These are phyloP conservation scores for Blastobotrys indianensis DNA, from an alignment of 1,139 yeast genomes.

Conservation along the genomic window DNA sequence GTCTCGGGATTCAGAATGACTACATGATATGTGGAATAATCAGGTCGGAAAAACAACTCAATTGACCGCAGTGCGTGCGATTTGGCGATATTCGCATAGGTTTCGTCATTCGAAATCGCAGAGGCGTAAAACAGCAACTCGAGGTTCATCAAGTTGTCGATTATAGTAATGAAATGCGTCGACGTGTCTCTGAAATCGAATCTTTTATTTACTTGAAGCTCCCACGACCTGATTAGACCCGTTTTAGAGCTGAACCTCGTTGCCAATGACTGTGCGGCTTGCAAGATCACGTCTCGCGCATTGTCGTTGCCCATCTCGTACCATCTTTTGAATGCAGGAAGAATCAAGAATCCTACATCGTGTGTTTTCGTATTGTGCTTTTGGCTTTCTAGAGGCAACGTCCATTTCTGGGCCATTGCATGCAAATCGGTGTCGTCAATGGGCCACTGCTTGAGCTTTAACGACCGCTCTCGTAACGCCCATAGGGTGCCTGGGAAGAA, in stretches of 20 bases:
- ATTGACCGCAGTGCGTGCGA: conserved; percentile 31
- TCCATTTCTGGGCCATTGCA: conserved; percentile 21
- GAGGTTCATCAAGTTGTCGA: conserved; percentile 35
- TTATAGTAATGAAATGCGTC: conserved; percentile 29
- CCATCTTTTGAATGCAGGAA: conserved; percentile 28
- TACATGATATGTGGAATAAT: conserved; percentile 30
- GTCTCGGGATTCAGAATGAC: conserved; percentile 25
- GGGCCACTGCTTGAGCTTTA: conserved; percentile 3
- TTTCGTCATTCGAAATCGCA: conserved; percentile 26
- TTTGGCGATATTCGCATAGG: conserved; percentile 28
- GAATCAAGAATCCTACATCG: conserved; percentile 30
- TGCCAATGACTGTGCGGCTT: conserved; percentile 30
- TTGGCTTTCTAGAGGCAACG: conserved; percentile 22
- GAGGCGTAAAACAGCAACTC: conserved; percentile 30
- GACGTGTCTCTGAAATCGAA: conserved; percentile 19
- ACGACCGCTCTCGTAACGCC: conserved; percentile 25
- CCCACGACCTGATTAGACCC: conserved; percentile 30
- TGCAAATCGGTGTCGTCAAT: not conserved
- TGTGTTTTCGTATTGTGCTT: conserved; percentile 29
- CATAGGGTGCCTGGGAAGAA: conserved; percentile 31
- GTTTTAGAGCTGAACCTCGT: conserved; percentile 25
- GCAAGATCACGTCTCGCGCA: conserved; percentile 23
- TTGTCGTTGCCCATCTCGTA: conserved; percentile 19
- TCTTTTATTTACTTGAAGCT: conserved; percentile 20
- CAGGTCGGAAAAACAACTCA: conserved; percentile 22